These are phyloP conservation scores for Tricholoma saponaceum DNA, from an alignment of 768 basidiomycete species.

Conservation along the genomic window DNA sequence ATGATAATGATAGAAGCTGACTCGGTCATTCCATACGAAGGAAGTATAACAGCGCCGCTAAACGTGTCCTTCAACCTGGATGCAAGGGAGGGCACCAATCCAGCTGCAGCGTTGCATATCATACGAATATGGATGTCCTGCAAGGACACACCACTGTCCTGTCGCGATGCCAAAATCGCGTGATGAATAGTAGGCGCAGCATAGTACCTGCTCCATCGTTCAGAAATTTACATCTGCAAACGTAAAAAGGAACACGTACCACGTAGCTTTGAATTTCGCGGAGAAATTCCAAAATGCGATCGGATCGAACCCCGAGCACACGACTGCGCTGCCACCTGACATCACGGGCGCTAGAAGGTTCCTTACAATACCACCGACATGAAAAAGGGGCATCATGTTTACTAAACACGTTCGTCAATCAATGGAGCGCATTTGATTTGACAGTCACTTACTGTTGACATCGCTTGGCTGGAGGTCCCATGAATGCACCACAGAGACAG, in stretches of 20 bases:
- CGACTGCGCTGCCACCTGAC: constrained; percentile 50
- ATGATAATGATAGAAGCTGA: background rate
- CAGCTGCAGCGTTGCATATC: constrained; percentile 49
- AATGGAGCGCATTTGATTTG: background rate
- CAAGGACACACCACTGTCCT: constrained; percentile 24
- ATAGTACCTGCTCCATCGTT: constrained; percentile 36
- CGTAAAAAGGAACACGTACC: constrained; percentile 31
- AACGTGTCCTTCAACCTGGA: constrained; percentile 44
- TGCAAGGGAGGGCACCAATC: constrained; percentile 49
- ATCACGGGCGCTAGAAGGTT: constrained; percentile 55
- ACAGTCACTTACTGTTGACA: constrained; percentile 38
- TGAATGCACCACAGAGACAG: constrained; percentile 38
- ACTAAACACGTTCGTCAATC: constrained; percentile 18
- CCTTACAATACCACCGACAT: constrained; percentile 57
- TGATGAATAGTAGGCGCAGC: constrained; percentile 48
- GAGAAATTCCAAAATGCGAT: constrained; percentile 44
- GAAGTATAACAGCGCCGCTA: constrained; percentile 44
- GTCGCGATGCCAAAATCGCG: constrained; percentile 39
- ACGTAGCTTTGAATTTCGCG: constrained; percentile 37
- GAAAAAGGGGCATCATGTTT: constrained; percentile 55
- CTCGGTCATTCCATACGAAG: constrained; percentile 50
- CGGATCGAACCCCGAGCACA: constrained; percentile 53
- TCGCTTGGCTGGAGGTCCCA: constrained; percentile 36
- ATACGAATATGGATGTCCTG: constrained; percentile 38
- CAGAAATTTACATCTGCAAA: background rate